phyloP scores from a whole-genome alignment of 768 basidiomycete species.

The Pulveroboletus sp. region DNA sequence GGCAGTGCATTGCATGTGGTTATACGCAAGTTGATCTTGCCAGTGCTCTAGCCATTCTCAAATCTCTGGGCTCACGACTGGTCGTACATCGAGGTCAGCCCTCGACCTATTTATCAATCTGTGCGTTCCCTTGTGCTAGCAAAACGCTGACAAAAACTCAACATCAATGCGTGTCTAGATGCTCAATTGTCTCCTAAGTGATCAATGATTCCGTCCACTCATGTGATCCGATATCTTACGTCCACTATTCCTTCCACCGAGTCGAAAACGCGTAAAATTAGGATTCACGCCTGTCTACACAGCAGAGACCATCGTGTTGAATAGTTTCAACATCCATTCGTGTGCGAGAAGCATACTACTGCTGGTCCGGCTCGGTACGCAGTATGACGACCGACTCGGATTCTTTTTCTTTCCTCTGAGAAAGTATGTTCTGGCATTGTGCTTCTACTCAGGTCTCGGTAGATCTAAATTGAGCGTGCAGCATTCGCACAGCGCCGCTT shows the following conservation, averaged over 20 bases:
- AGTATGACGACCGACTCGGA: too few relatives aligned
- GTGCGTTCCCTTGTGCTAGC: not conserved
- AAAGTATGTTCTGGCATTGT: not conserved
- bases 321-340: not conserved
- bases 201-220: not conserved
- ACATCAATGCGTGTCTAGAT: too few relatives aligned
- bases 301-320: not conserved
- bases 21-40: too few relatives aligned
- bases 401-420: not conserved
- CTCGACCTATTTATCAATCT: not conserved
- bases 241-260: conserved; percentile 2
- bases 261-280: not conserved
- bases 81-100: not conserved
- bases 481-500: conserved; percentile 12
- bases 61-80: too few relatives aligned
- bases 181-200: not conserved
- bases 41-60: too few relatives aligned
- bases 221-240: not conserved
- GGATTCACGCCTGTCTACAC: not conserved
- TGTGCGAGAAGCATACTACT: not conserved
- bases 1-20: too few relatives aligned
- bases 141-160: too few relatives aligned
- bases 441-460: not conserved
- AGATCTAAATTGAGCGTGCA: conserved; percentile 2
- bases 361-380: not conserved